Base-by-base conservation (phyloP, 2,329 filamentous ascomycete species). In the Pyrenochaeta sp. region DNA sequence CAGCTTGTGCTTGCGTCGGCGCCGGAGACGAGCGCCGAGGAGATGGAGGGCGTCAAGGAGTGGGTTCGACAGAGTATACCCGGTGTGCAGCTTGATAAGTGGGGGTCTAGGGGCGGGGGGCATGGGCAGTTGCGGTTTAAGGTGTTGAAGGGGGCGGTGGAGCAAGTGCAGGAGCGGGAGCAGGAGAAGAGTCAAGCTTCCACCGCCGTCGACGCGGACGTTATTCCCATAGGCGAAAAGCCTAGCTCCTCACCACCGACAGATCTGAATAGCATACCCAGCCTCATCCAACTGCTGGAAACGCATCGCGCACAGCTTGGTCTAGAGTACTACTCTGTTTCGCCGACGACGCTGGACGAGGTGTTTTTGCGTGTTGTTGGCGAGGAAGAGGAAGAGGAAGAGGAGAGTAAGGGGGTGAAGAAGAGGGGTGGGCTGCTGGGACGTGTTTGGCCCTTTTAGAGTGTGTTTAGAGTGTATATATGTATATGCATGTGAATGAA, bases 111-210 rank as follows among this genome's bases (percentile, higher is more conserved):
- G 87, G 69, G 88, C 82, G 28, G 95, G 87, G 71, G 65, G 0
- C 90, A 96, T 63, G 91, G 92, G 0, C 91, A 96, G 68, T 77
- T 96, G 59, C 81, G 90, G n/a, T 96, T 96, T 71, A 87, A 84
- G 10, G 82, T 95, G 1, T 85, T 87, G 2, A 75, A 74, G 8
- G 81, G n/a, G n/a, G n/a, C n/a, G n/a, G n/a, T n/a, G n/a, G n/a
- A n/a, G n/a, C n/a, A n/a, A n/a, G n/a, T n/a, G n/a, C n/a, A n/a
- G n/a, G n/a, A n/a, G n/a, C n/a, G n/a, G n/a, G n/a, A n/a, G n/a
- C n/a, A n/a, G n/a, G n/a, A n/a, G n/a, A n/a, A n/a, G n/a, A n/a
- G n/a, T n/a, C n/a, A n/a, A n/a, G n/a, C n/a, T n/a, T n/a, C n/a
- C n/a, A n/a, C n/a, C n/a, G n/a, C n/a, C n/a, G n/a, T n/a, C n/a